Evolutionary conservation across 345 rosid genomes (phyloP).

Genomic region (Aquilaria sinensis): DNA sequence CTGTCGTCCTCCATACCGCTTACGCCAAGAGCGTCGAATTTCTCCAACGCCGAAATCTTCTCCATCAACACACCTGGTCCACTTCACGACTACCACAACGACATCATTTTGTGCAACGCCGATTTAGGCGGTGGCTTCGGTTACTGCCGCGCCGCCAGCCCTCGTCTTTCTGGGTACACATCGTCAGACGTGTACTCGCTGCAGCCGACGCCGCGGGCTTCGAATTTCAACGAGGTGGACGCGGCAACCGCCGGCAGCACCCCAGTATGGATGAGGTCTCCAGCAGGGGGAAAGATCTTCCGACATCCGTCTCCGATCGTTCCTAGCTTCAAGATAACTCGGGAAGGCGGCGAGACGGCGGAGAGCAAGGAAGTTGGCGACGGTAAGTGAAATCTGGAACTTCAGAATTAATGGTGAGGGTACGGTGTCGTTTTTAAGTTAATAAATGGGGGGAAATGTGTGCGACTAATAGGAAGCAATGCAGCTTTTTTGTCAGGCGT

Average conservation of each 20-base stretch:
- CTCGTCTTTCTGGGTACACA: constrained; percentile 60
- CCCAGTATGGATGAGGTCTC: constrained; percentile 38
- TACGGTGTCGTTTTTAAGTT: neutral
- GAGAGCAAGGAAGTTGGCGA: constrained; percentile 19
- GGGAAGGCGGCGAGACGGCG: constrained; percentile 26
- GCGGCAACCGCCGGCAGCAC: constrained; percentile 15
- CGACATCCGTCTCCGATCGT: constrained; percentile 37
- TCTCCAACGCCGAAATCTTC: constrained; percentile 45
- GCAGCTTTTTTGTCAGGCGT: constrained; percentile 13
- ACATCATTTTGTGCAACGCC: constrained; percentile 43
- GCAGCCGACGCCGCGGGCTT: constrained; percentile 48
- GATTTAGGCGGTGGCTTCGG: constrained; percentile 41
- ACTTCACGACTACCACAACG: constrained; percentile 20
- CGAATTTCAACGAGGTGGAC: constrained; percentile 48
- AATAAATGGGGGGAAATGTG: neutral
- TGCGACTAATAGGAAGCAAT: neutral
- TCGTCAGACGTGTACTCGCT: constrained; percentile 76
- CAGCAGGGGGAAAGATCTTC: constrained; percentile 31
- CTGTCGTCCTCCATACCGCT: constrained; percentile 38
- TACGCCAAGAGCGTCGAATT: constrained; percentile 50
- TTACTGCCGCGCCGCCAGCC: constrained; percentile 49
- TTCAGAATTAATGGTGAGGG: neutral
- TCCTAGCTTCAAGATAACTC: constrained; percentile 18
- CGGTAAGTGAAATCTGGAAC: constrained; percentile 15
- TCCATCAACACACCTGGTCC: constrained; percentile 42